Base-by-base conservation (phyloP, 192 early-diverging fungal species). In the Funneliformis mosseae region DNA sequence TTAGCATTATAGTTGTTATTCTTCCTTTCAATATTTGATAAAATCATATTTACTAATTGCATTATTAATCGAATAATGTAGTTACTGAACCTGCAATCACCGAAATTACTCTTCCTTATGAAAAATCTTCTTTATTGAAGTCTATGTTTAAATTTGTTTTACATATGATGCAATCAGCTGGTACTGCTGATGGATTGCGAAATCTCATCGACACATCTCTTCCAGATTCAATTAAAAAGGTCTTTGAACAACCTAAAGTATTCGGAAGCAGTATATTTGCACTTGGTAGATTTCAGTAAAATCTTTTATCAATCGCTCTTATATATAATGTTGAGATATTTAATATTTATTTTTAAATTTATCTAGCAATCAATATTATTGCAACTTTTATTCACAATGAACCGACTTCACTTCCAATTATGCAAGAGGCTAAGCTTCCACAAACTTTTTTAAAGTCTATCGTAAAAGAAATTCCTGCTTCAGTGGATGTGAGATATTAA, bases 321-420 rank as follows among this genome's bases (percentile, higher is more conserved):
- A 11, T 67, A 16, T 45, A 10, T 38, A 42, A 43, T 14, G 33
- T 46, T 60, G 72, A 16, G 23, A 76, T 78, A 46, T 7, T 46
- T 7, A 23, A 71, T 45, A 4, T 48, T 11, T 28, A 38, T 25
- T 38, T 9, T 42, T 27, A 41, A n/a, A 23, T 75, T 72, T 89
- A 88, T 33, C 81, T 92, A 78, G 95, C 96, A 0, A 93, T 97
- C 78, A 96, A 97, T 81, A 94, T 97, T 55, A 96, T 95, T 90
- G 92, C 97, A 0, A 96, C 95, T 6, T 94, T 99, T 69, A 96
- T 99, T 48, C 96, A 99, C 81, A 99, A 99, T 80, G 98, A 99
- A 76, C 98, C 98, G 2, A 98, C 97, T 1, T 96, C 92, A 16
- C 85, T 99, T 38, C 83, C 94, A 10, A 97, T 99, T 72, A 88